phyloP scores from a whole-genome alignment of 1,284 basidiomycete genomes.

The Ceratobasidium sp. region DNA sequence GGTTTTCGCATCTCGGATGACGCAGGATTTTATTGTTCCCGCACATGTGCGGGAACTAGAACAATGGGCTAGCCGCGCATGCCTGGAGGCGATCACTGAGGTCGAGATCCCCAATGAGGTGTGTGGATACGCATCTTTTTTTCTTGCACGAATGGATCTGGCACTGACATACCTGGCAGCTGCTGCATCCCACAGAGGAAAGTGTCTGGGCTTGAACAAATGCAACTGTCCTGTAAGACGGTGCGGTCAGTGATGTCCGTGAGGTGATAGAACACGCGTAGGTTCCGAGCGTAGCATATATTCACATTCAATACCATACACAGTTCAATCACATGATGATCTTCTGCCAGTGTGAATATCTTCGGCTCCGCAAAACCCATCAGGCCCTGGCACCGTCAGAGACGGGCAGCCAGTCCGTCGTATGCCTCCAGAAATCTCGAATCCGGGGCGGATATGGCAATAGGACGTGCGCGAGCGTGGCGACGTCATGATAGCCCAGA shows the following conservation, averaged over 20 bases:
- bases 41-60: constrained; percentile 70
- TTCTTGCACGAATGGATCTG: constrained; percentile 2
- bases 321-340: not conserved
- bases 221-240: not conserved
- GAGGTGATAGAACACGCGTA: not conserved
- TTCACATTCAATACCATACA: constrained; percentile 7
- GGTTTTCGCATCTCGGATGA: constrained; percentile 80
- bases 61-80: constrained; percentile 65
- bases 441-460: constrained; percentile 16
- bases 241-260: not conserved
- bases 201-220: constrained; percentile 35
- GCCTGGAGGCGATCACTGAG: constrained; percentile 58
- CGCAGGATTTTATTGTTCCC: constrained; percentile 80
- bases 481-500: constrained; percentile 6
- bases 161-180: constrained; percentile 10
- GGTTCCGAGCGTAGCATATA: constrained; percentile 3
- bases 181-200: constrained; percentile 27
- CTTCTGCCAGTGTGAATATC: not conserved
- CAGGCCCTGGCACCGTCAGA: not conserved
- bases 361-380: not conserved
- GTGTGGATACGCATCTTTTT: not conserved
- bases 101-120: constrained; percentile 42
- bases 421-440: not conserved
- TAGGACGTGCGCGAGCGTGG: constrained; percentile 1
- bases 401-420: too few species aligned